A percentile compares a stretch with the other conserved stretches of the same genome.
Evolutionary conservation across 2,329 filamentous ascomycete genomes (phyloP).

Genomic region (Plectosphaerella cucumerina): DNA sequence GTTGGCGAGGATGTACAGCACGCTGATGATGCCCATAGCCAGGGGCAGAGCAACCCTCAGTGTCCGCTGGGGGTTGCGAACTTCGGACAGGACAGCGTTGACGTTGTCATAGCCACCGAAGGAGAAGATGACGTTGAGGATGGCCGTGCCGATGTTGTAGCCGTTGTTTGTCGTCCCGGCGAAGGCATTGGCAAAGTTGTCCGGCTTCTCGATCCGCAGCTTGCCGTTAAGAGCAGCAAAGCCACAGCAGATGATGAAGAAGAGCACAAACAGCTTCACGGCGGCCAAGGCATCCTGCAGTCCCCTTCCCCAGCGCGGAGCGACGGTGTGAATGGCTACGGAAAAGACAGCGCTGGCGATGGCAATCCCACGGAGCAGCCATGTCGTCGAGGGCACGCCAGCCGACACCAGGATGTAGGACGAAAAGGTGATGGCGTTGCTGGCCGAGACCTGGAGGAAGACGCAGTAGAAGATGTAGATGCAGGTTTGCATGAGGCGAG

Average conservation of each 20-base stretch:
- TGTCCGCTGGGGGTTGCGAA: constrained; percentile 10
- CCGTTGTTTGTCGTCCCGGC: constrained; percentile 8
- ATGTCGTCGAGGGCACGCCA: constrained; percentile 6
- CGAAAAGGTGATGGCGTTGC: constrained; percentile 9
- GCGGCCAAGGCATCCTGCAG: constrained; percentile 7
- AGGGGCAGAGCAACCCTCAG: constrained; percentile 6
- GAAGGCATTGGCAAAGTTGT: constrained; percentile 7
- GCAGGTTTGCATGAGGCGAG: constrained; percentile 15
- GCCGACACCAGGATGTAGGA: constrained; percentile 8
- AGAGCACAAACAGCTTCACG: constrained; percentile 7
- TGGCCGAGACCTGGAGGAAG: constrained; percentile 13
- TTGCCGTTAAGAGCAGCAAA: constrained; percentile 7
- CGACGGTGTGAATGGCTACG: constrained; percentile 7
- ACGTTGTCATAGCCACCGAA: constrained; percentile 10
- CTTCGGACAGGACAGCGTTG: constrained; percentile 8
- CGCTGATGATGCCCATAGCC: constrained; percentile 6
- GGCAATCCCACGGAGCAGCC: constrained; percentile 7
- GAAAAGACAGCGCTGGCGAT: constrained; percentile 7
- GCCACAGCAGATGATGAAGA: constrained; percentile 10
- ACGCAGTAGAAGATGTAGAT: constrained; percentile 18
- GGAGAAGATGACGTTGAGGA: constrained; percentile 10
- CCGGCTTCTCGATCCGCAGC: constrained; percentile 4
- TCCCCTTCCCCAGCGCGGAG: constrained; percentile 5
- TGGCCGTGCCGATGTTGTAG: constrained; percentile 8
- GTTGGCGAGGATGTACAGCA: constrained; percentile 9